phyloP scores from a whole-genome alignment of 2,329 filamentous ascomycete species.

The Ilyonectria robusta region DNA sequence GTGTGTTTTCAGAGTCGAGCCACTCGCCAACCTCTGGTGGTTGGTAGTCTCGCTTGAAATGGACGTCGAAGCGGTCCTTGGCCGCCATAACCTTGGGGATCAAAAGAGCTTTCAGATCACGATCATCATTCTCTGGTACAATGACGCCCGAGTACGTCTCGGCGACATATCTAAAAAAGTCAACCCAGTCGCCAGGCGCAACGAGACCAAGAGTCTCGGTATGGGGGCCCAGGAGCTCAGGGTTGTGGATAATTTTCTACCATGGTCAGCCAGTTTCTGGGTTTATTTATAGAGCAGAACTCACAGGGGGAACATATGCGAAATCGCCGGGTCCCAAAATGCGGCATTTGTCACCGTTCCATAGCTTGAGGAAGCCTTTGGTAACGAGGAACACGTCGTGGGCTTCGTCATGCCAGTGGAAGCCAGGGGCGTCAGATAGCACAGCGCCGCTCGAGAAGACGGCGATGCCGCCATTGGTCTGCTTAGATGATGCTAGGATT shows the following conservation, averaged over 20 bases:
- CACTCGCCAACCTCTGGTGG: conserved; percentile 61
- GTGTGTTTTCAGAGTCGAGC: conserved; percentile 55
- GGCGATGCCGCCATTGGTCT: conserved; percentile 65
- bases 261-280: background rate
- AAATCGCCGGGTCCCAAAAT: conserved; percentile 70
- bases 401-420: conserved; percentile 70
- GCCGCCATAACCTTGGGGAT: conserved; percentile 70
- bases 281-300: background rate
- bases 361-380: conserved; percentile 69
- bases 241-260: conserved; percentile 68
- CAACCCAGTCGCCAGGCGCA: conserved; percentile 71
- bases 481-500: conserved; percentile 65
- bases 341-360: conserved; percentile 69
- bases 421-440: conserved; percentile 62
- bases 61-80: conserved; percentile 68
- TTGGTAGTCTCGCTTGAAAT: conserved; percentile 64
- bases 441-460: conserved; percentile 65
- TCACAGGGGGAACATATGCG: conserved; percentile 69
- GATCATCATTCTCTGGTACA: conserved; percentile 66
- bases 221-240: conserved; percentile 67
- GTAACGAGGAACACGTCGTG: conserved; percentile 71
- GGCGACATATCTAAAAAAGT: conserved; percentile 72
- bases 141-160: conserved; percentile 66
- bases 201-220: conserved; percentile 69
- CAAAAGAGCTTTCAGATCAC: conserved; percentile 64